phyloP scores from a whole-genome alignment of 345 rosid species.

The Moringa oleifera region DNA sequence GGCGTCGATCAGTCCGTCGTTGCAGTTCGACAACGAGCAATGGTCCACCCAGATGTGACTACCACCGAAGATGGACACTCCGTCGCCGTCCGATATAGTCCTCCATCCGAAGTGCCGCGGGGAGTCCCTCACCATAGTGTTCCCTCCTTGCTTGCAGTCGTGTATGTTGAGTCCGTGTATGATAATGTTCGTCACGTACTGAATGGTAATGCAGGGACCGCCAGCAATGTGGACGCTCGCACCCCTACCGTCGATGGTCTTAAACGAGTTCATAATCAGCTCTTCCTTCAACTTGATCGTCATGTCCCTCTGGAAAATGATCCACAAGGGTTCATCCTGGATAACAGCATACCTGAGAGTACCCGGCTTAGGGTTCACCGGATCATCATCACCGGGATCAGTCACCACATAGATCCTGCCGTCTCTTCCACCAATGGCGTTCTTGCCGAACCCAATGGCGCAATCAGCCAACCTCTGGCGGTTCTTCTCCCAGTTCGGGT shows the following conservation, averaged over 20 bases:
- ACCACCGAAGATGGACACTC: slow-evolving; percentile 72
- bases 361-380: slow-evolving; percentile 67
- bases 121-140: slow-evolving; percentile 60
- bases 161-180: slow-evolving; percentile 71
- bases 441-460: slow-evolving; percentile 76
- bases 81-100: slow-evolving; percentile 80
- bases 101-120: slow-evolving; percentile 65
- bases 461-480: slow-evolving; percentile 67
- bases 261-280: slow-evolving; percentile 76
- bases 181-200: slow-evolving; percentile 64
- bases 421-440: slow-evolving; percentile 67
- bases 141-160: slow-evolving; percentile 85
- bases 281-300: slow-evolving; percentile 70
- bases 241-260: slow-evolving; percentile 77
- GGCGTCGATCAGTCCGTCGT: slow-evolving; percentile 70
- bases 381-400: slow-evolving; percentile 49
- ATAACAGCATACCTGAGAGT: slow-evolving; percentile 70
- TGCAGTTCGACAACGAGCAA: slow-evolving; percentile 62
- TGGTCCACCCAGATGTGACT: slow-evolving; percentile 87
- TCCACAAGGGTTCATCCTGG: slow-evolving; percentile 69
- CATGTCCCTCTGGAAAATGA: slow-evolving; percentile 71
- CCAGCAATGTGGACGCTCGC: slow-evolving; percentile 74
- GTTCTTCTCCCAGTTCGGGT: slow-evolving; percentile 68
- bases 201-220: slow-evolving; percentile 86
- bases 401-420: slow-evolving; percentile 67